Percentiles rank a stretch among this genome's conserved stretches.
These are phyloP conservation scores for Lunasporangiospora selenospora DNA, from an alignment of 192 early-diverging fungal species.

Conservation along the genomic window DNA sequence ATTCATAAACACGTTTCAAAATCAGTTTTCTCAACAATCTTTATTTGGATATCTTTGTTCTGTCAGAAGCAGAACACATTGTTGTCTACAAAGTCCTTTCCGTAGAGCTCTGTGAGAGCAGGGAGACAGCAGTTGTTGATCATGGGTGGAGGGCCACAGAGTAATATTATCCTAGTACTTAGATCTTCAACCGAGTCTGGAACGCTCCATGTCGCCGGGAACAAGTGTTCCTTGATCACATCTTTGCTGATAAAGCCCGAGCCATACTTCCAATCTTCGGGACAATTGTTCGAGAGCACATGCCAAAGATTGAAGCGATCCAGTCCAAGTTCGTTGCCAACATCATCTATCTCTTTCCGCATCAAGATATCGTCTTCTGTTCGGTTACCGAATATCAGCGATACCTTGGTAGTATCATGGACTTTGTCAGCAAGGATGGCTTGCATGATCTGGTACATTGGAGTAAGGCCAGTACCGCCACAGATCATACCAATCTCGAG, in stretches of 20 bases:
- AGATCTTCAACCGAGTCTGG: conserved; percentile 4
- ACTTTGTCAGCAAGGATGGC: conserved; percentile 67
- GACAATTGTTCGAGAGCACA: conserved; percentile 50
- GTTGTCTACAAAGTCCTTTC: conserved; percentile 32
- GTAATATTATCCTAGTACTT: conserved; percentile 35
- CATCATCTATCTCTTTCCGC: conserved; percentile 67
- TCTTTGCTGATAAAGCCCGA: conserved; percentile 35
- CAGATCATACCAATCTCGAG: conserved; percentile 81
- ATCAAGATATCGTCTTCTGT: conserved; percentile 81
- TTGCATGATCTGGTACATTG: conserved; percentile 81
- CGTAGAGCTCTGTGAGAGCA: conserved; percentile 27
- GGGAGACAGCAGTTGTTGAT: conserved; percentile 48
- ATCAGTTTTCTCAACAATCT: no score
- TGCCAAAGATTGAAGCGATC: conserved; percentile 75
- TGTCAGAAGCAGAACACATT: conserved; percentile 36
- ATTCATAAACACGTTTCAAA: no score
- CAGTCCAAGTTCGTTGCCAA: conserved; percentile 60
- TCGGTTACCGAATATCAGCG: conserved; percentile 80
- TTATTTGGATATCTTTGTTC: not conserved
- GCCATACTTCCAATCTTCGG: conserved; percentile 42
- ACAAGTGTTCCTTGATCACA: conserved; percentile 39
- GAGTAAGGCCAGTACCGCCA: conserved; percentile 89
- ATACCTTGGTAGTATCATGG: conserved; percentile 71
- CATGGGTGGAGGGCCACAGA: conserved; percentile 55
- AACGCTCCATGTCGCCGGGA: conserved; percentile 3